These are phyloP conservation scores for Colletotrichum spaethianum DNA, from an alignment of 2,329 filamentous ascomycete species.

Conservation along the genomic window DNA sequence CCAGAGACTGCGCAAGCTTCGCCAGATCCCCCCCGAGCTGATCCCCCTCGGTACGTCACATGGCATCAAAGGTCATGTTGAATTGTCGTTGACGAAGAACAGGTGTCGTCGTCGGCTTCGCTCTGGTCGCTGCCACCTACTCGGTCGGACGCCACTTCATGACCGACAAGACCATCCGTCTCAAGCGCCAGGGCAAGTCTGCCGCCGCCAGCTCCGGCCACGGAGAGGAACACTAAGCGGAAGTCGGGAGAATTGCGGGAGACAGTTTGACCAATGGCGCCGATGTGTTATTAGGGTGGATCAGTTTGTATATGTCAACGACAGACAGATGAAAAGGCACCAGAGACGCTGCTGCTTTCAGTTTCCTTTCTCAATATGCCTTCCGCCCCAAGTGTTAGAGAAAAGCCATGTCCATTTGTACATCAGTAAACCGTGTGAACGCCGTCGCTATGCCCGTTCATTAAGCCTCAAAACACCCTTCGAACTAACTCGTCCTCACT, in stretches of 20 bases:
- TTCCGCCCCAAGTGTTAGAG: slow-evolving; percentile 15
- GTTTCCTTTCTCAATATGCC: slow-evolving; percentile 37
- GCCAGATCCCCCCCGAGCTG: slow-evolving; percentile 93
- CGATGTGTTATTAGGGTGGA: slow-evolving; percentile 40
- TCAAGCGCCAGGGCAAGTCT: slow-evolving; percentile 75
- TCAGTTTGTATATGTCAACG: slow-evolving; percentile 42
- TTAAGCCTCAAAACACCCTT: slow-evolving; percentile 40
- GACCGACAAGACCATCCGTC: slow-evolving; percentile 92
- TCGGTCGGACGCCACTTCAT: slow-evolving; percentile 86
- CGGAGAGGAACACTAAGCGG: slow-evolving; percentile 50
- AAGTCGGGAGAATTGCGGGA: slow-evolving; percentile 32
- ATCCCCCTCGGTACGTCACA: slow-evolving; percentile 85
- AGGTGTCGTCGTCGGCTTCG: slow-evolving; percentile 91
- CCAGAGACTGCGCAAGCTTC: slow-evolving; percentile 91
- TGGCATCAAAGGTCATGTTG: slow-evolving; percentile 31
- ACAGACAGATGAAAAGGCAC: slow-evolving; percentile 40
- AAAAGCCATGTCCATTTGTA: slow-evolving; percentile 27
- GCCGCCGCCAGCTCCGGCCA: slow-evolving; percentile 55
- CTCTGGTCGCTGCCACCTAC: slow-evolving; percentile 85
- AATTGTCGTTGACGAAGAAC: slow-evolving; percentile 30
- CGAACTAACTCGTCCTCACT: slow-evolving; percentile 61
- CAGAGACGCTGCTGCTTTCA: slow-evolving; percentile 37
- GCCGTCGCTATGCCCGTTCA: slow-evolving; percentile 61
- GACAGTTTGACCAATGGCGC: slow-evolving; percentile 29
- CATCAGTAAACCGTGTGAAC: slow-evolving; percentile 50